Conservation (phyloP, 352 stramenopile genomes). For the Phytophthora multivora region DNA sequence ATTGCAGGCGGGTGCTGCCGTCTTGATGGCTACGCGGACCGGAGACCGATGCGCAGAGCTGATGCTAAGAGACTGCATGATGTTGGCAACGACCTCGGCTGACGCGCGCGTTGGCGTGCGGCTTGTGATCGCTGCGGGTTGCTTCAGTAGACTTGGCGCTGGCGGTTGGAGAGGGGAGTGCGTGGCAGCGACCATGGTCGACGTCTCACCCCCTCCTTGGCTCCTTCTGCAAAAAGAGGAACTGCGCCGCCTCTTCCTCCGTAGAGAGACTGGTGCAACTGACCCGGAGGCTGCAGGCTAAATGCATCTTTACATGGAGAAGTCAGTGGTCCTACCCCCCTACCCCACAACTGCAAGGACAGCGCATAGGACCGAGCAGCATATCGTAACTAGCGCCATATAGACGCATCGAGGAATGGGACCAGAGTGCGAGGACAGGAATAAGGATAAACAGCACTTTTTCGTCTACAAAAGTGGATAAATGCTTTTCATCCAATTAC, state of each 20-base stretch:
- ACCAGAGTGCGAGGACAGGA: slow-evolving; percentile 10
- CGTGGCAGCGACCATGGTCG: slow-evolving; percentile 30
- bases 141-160: slow-evolving; percentile 6
- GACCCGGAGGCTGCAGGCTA: slow-evolving; percentile 6
- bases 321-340: slow-evolving; percentile 19
- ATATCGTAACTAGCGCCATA: too few species aligned
- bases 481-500: too few species aligned
- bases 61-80: slow-evolving; percentile 22
- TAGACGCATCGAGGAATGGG: background rate
- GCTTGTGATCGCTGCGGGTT: slow-evolving; percentile 12
- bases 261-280: background rate
- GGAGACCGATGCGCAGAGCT: slow-evolving; percentile 9
- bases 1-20: slow-evolving; percentile 8
- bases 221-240: slow-evolving; percentile 14
- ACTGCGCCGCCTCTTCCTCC: slow-evolving; percentile 26
- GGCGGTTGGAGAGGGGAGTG: slow-evolving; percentile 19
- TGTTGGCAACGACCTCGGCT: slow-evolving; percentile 17
- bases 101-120: slow-evolving; percentile 13
- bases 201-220: slow-evolving; percentile 20
- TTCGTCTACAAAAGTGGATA: background rate
- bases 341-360: slow-evolving; percentile 11
- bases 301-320: background rate
- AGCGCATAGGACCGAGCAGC: too few species aligned
- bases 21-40: slow-evolving; percentile 7
- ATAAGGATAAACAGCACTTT: slow-evolving; percentile 8